phyloP scores from a whole-genome alignment of 1,284 basidiomycete species.

The Malassezia arunalokei region DNA sequence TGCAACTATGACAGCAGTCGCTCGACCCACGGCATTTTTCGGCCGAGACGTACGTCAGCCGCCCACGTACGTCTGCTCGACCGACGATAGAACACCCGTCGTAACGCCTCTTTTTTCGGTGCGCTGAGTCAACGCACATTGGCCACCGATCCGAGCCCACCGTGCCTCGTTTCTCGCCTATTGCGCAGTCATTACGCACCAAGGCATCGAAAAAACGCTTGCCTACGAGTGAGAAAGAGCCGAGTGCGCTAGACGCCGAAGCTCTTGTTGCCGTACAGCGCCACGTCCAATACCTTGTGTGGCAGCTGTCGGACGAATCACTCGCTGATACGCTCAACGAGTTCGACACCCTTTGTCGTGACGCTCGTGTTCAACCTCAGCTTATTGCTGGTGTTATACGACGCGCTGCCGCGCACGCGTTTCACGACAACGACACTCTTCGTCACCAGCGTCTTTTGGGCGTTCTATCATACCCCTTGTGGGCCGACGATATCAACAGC shows the following conservation, averaged over 20 bases:
- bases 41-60: too few relatives aligned
- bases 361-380: neutral
- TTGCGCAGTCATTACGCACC: constrained; percentile 20
- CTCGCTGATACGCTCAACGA: constrained; percentile 5
- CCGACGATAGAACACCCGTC: too few relatives aligned
- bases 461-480: too few relatives aligned
- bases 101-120: too few relatives aligned
- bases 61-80: too few relatives aligned
- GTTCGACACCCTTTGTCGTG: constrained; percentile 5
- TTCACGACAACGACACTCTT: neutral
- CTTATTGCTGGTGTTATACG: neutral
- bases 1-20: too few relatives aligned
- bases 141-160: neutral
- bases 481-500: too few relatives aligned
- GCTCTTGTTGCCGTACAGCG: constrained; percentile 60
- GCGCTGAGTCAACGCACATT: too few relatives aligned
- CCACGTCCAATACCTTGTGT: constrained; percentile 43
- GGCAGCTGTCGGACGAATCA: constrained; percentile 4
- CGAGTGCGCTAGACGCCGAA: neutral
- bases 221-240: neutral
- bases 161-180: constrained; percentile 20
- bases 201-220: constrained; percentile 2
- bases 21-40: too few relatives aligned
- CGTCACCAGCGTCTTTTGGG: too few relatives aligned
- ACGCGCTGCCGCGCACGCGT: neutral